phyloP scores from a whole-genome alignment of 164 flowering plant genomes.

The Dillenia suffruticosa region DNA sequence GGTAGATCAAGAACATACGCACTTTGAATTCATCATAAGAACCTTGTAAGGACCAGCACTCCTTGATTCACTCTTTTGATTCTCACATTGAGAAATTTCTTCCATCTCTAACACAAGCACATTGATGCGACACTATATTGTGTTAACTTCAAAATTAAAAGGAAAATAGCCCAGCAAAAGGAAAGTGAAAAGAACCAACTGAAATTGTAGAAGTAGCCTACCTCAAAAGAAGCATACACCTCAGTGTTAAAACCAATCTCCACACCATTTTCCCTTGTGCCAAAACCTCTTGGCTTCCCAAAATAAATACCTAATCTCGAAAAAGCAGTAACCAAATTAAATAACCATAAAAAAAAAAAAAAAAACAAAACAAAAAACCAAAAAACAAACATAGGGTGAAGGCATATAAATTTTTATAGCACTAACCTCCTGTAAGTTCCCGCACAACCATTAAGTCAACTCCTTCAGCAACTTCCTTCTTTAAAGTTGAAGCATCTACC shows the following conservation, averaged over 20 bases:
- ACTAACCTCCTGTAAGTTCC: constrained; percentile 95
- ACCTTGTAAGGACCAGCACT: no score
- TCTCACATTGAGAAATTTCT: no score
- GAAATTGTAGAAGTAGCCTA: constrained; percentile 13
- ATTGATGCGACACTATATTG: no score
- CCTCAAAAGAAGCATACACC: constrained; percentile 84
- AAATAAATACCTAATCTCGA: constrained; percentile 75
- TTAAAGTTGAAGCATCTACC: constrained; percentile 91
- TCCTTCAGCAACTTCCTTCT: constrained; percentile 94
- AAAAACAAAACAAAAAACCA: background rate
- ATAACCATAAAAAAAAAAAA: background rate
- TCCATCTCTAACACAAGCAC: no score
- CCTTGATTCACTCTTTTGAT: no score
- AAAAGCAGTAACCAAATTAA: constrained; percentile 1
- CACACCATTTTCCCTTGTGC: constrained; percentile 67
- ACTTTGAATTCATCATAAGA: no score
- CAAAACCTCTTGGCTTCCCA: constrained; percentile 95
- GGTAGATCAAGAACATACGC: no score
- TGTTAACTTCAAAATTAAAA: no score
- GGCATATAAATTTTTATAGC: background rate
- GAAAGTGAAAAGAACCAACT: no score
- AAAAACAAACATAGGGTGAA: background rate
- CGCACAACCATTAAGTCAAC: constrained; percentile 97
- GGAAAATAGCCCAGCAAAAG: no score
- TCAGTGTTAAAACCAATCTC: constrained; percentile 94